Base-by-base conservation (phyloP, 768 basidiomycete species). In the Russula dissimulans region DNA sequence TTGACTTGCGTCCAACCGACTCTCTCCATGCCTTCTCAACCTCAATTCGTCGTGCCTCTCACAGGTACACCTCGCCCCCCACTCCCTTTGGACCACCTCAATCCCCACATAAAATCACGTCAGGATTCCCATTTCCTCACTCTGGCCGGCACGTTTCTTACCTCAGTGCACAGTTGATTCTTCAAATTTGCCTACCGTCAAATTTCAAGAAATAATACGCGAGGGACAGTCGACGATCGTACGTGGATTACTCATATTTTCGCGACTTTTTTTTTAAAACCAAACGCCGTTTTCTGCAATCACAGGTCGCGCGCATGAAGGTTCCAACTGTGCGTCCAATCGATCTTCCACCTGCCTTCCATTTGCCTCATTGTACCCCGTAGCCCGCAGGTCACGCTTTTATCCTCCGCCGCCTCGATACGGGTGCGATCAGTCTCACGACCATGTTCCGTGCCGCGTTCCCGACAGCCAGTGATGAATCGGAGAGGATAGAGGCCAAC, bases 381-480 rank as follows among this genome's bases (percentile, higher is more conserved):
- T 32, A 91, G 88, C 80, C 86, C 32, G 72, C 76, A 14, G 85
- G 87, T 39, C 94, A 97, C 73, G 92, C 95, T 26, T 97, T 97
- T 71, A 91, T 97, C 69, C 85, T 97, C 39, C 84, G 94, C 47
- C 85, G 95, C 56, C 94, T 89, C 67, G 95, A 97, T 73, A 95
- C 94, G 3, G 86, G 89, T 60, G 92, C 92, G 18, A 82, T 97
- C 73, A 89, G 87, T 64, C 81, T 94, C 10, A 95, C 94, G 10
- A 95, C 94, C 58, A 95, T 97, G 93, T 95, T 90, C 76, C 89
- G 93, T 60, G 93, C 93, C 8, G 92, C 92, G 0, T 97, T 92
- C 72, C 94, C 94, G 10, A 81, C 78, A 42, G 89, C 92, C 4
- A 75, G 77, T 45, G 90, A 93, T 1, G 75, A 79, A 50, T 84